Conservation (phyloP, 257 asterid genomes). For the Sherardia arvensis region DNA sequence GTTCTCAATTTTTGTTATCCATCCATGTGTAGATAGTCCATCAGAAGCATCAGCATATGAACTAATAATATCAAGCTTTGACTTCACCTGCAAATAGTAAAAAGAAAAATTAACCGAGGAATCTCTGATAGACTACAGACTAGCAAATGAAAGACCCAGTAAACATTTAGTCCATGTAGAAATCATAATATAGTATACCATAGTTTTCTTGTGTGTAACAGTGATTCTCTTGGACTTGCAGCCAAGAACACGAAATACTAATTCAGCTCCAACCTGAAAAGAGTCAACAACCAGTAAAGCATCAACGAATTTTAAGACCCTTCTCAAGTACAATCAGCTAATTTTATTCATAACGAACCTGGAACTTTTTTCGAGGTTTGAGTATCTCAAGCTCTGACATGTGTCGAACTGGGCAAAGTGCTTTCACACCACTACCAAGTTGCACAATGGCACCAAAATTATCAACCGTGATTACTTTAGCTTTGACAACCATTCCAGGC, state of each 20-base stretch:
- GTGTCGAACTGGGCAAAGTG: conserved; percentile 98
- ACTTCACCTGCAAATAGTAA: conserved; percentile 51
- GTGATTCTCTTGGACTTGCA: conserved; percentile 97
- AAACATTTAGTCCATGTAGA: not conserved
- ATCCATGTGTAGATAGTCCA: conserved; percentile 87
- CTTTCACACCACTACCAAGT: conserved; percentile 84
- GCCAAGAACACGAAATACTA: conserved; percentile 86
- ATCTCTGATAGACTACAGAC: not conserved
- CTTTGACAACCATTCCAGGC: conserved; percentile 98
- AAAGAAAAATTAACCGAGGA: not conserved
- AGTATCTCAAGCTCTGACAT: conserved; percentile 95
- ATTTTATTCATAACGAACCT: conserved; percentile 34
- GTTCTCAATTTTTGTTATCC: conserved; percentile 89
- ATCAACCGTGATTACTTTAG: conserved; percentile 69
- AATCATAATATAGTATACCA: conserved; percentile 36
- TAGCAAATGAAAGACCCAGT: not conserved
- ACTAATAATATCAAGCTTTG: conserved; percentile 69
- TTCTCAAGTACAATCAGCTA: conserved; percentile 10
- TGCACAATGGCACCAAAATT: conserved; percentile 89
- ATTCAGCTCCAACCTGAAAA: conserved; percentile 73
- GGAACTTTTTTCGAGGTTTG: conserved; percentile 89
- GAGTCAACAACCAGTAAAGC: conserved; percentile 14
- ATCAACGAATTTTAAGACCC: not conserved
- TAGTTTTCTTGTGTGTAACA: conserved; percentile 93
- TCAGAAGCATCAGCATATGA: conserved; percentile 77